Conservation (phyloP, 352 stramenopile genomes). For the Plasmopara halstedii region DNA sequence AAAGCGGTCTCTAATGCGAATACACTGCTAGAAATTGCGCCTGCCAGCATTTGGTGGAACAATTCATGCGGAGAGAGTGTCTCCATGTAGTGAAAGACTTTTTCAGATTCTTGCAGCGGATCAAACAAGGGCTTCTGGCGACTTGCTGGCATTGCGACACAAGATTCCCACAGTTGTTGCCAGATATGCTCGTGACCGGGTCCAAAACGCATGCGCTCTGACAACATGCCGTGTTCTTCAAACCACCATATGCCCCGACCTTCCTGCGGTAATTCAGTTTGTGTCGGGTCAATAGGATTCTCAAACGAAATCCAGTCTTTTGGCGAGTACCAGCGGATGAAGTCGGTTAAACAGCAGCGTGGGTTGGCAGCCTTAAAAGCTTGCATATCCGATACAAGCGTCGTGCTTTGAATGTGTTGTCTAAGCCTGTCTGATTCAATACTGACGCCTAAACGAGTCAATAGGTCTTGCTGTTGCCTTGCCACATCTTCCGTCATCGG, state of each 20-base stretch:
- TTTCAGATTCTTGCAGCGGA: slow-evolving; percentile 64
- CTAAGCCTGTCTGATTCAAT: slow-evolving; percentile 57
- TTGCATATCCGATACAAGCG: slow-evolving; percentile 78
- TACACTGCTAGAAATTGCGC: slow-evolving; percentile 48
- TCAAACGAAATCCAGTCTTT: slow-evolving; percentile 68
- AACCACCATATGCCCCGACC: slow-evolving; percentile 60
- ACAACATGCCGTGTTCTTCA: slow-evolving; percentile 57
- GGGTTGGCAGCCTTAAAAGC: slow-evolving; percentile 81
- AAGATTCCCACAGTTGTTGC: slow-evolving; percentile 71
- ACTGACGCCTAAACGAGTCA: slow-evolving; percentile 57
- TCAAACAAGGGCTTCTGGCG: slow-evolving; percentile 73
- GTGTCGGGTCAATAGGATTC: slow-evolving; percentile 8
- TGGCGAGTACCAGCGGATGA: slow-evolving; percentile 79
- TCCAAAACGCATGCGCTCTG: slow-evolving; percentile 57
- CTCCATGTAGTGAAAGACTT: slow-evolving; percentile 78
- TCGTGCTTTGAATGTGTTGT: slow-evolving; percentile 67
- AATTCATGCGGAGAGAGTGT: slow-evolving; percentile 69
- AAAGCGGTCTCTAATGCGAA: slow-evolving; percentile 45
- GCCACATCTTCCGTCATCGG: slow-evolving; percentile 75
- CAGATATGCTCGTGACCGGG: slow-evolving; percentile 41
- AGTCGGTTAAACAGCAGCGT: slow-evolving; percentile 54
- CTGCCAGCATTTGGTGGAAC: slow-evolving; percentile 73
- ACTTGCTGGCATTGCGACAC: slow-evolving; percentile 33
- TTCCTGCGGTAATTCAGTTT: slow-evolving; percentile 28
- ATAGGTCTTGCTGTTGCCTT: slow-evolving; percentile 67